These are phyloP conservation scores for Lactifluus volemus DNA, from an alignment of 768 basidiomycete genomes.

Conservation along the genomic window DNA sequence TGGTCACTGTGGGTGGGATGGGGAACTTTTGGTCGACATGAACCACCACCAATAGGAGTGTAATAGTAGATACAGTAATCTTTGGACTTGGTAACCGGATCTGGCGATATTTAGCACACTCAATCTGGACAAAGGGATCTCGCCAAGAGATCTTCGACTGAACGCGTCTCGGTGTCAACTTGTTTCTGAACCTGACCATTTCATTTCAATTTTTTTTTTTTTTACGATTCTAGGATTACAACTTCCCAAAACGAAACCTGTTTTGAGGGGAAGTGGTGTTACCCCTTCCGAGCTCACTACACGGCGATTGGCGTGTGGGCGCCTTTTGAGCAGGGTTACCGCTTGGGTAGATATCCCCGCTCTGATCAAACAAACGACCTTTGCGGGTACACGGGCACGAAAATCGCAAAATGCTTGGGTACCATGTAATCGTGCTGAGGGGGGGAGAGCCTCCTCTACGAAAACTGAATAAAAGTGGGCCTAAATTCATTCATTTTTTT, in stretches of 20 bases:
- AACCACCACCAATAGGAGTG: too few relatives aligned
- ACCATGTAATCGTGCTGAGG: too few relatives aligned
- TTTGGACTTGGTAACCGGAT: constrained; percentile 1
- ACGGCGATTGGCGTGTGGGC: background rate
- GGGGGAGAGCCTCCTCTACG: too few relatives aligned
- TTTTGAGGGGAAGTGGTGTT: background rate
- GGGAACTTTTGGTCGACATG: too few relatives aligned
- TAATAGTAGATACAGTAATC: background rate
- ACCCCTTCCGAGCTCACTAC: too few relatives aligned
- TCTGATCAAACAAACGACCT: background rate
- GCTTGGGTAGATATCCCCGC: background rate
- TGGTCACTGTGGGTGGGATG: too few relatives aligned
- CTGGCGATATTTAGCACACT: constrained; percentile 7
- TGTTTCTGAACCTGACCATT: background rate
- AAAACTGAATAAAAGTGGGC: too few relatives aligned
- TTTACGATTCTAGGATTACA: background rate
- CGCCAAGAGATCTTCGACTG: constrained; percentile 12
- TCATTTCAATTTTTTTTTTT: too few relatives aligned
- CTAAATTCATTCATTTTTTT: too few relatives aligned
- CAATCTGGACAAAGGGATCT: constrained; percentile 7
- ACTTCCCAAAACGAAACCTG: background rate
- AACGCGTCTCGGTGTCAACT: constrained; percentile 8
- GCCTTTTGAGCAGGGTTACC: background rate
- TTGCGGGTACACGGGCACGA: background rate
- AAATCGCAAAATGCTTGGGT: too few relatives aligned